Base-by-base conservation (phyloP, 1,284 basidiomycete species). In the Stygiomarasmius scandens region DNA sequence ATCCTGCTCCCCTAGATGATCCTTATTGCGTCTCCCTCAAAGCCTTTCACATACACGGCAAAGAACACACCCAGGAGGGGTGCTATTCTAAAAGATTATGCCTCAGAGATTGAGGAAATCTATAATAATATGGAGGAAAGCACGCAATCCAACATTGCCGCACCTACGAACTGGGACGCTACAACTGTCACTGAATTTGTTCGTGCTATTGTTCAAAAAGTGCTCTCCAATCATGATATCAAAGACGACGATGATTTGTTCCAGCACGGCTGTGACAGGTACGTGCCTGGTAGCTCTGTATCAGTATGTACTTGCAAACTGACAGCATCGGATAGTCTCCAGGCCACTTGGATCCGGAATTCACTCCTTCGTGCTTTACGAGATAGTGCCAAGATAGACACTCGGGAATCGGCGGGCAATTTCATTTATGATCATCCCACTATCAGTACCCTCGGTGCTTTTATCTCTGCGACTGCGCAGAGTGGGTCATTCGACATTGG, bases 261-360 rank as follows among this genome's bases (percentile, higher is more conserved):
- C 64, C 68, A 74, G 34, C 61, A 64, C 53, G 79, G 79, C 16
- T 76, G 76, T 46, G 78, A 80, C 58, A 79, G 77, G 78, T 77
- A 49, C n/a, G 63, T 58, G 25, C 25, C 12, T 14, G 14, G 8
- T 34, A 8, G n/a, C 22, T 48, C 46, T 24, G 16, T 27, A 25
- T 4, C 4, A 5, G n/a, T n/a, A 23, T 16, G 16, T 43, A 23
- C n/a, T n/a, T n/a, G n/a, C 6, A 10, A 8, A 25, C 19, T 12
- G n/a, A 24, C 19, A 12, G 25, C 38, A 38, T 50, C 5, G 29
- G 29, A 32, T 24, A 80, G 80, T 61, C 58, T 79, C 23, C 75
- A 76, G 61, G 79, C 75, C 2, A 77, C 74, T 0, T 74, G 73
- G 65, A 77, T 81, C 24, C 71, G 76, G 8, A 32, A 32, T 32